phyloP scores from a whole-genome alignment of 106 monocot genomes.

The Dioscorea alata region DNA sequence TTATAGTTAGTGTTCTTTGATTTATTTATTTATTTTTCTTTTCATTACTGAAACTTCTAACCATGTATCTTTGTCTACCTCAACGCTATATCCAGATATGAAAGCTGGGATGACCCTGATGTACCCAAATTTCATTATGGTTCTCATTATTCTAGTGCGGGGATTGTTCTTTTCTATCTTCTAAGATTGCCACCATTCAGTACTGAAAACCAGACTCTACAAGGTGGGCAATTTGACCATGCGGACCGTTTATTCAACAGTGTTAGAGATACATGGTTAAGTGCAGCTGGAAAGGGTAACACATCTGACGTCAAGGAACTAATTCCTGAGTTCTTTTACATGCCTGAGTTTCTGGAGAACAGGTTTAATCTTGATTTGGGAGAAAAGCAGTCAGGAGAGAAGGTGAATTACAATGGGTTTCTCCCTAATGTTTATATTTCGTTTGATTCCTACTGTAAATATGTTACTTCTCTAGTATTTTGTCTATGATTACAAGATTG shows the following conservation, averaged over 20 bases:
- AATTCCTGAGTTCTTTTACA: constrained; percentile 95
- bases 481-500: no score
- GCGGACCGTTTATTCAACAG: constrained; percentile 95
- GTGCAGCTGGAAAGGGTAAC: constrained; percentile 94
- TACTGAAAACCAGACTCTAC: constrained; percentile 84
- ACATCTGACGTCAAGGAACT: constrained; percentile 98
- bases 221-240: constrained; percentile 98
- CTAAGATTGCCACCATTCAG: constrained; percentile 89
- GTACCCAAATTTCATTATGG: constrained; percentile 99
- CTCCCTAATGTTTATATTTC: neutral
- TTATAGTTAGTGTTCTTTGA: neutral
- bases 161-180: constrained; percentile 97
- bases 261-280: constrained; percentile 86
- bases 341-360: constrained; percentile 94
- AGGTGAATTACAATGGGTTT: constrained; percentile 33
- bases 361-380: constrained; percentile 84
- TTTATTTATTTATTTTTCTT: neutral
- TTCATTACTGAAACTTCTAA: neutral
- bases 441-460: no score
- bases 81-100: constrained; percentile 51
- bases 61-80: neutral
- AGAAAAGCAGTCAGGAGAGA: constrained; percentile 97
- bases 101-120: constrained; percentile 98
- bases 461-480: no score
- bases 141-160: constrained; percentile 98